Evolutionary conservation across 345 rosid genomes (phyloP), one percentile per base, ranked within the genome.

Genomic region (Rhizophora mangle): DNA sequence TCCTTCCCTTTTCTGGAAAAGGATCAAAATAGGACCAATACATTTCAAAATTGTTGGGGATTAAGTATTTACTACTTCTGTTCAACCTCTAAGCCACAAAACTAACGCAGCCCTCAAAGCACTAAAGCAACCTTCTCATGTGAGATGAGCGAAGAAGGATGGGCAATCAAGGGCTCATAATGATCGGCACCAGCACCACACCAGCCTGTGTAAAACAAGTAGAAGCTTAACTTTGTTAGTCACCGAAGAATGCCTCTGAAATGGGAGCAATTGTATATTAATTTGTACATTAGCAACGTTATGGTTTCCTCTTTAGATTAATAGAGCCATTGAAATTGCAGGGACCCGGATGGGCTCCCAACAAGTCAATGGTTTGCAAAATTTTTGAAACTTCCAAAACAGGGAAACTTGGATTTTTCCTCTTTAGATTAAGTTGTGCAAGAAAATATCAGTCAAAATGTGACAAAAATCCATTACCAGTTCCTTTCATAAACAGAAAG

Each of bases 161-260:
- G 85, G 27, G 97, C 97, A 5, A 92, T 80, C 78, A 96, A 74
- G 8, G 99, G 98, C 72, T 96, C 99, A 34, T 96, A 96, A 74
- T 96, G 99, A 76, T 96, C 99, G 27, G 97, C 97, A 46, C 99
- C 99, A 1, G 95, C 99, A 54, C 91, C 97, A 60, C 97, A 96
- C 99, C 98, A 96, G 24, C 98, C 98, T 96, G 85, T 15, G 27
- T 34, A 47, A 19, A 1, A 49, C 27, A 32, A 58, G 11, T 59
- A 13, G 29, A 43, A 8, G 43, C 4, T 3, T 18, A 61, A 24
- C 49, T n/a, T 65, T 11, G 22, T 26, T 49, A 39, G 60, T 68
- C 57, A 56, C 19, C 4, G 15, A 47, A 61, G 2, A 32, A 66
- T 36, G 54, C 32, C 31, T 9, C 67, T 27, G 8, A 27, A 31